phyloP scores from a whole-genome alignment of 208 protist genomes.

The Histomonas meleagridis region DNA sequence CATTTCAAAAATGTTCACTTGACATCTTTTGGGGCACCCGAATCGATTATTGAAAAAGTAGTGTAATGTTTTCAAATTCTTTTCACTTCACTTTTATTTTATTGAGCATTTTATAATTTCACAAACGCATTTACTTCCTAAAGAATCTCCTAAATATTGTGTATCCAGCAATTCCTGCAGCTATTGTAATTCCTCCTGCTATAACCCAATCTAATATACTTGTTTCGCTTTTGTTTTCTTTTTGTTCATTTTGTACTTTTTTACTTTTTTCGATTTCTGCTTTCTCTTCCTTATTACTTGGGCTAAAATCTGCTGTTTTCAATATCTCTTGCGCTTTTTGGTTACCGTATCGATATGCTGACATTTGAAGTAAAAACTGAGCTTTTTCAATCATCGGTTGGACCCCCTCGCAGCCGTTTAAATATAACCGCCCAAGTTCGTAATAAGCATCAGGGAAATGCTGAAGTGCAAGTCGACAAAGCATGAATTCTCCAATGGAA shows the following conservation, averaged over 20 bases:
- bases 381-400: not conserved
- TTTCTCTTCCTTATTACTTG: not conserved
- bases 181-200: not conserved
- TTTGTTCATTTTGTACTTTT: not conserved
- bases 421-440: not conserved
- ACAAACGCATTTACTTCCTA: too few species aligned
- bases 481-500: not conserved
- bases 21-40: too few species aligned
- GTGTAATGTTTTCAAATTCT: too few species aligned
- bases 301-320: not conserved
- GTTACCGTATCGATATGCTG: not conserved
- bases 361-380: not conserved
- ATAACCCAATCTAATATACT: not conserved
- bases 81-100: too few species aligned
- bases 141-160: too few species aligned
- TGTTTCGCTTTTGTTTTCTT: not conserved
- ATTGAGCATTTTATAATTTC: too few species aligned
- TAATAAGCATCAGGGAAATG: not conserved
- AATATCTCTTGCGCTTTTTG: not conserved
- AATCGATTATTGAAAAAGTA: too few species aligned
- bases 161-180: too few species aligned
- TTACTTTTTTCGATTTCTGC: not conserved
- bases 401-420: not conserved
- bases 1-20: too few species aligned
- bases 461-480: not conserved